Conservation (phyloP, 352 stramenopile genomes). For the Phytophthora ramorum region DNA sequence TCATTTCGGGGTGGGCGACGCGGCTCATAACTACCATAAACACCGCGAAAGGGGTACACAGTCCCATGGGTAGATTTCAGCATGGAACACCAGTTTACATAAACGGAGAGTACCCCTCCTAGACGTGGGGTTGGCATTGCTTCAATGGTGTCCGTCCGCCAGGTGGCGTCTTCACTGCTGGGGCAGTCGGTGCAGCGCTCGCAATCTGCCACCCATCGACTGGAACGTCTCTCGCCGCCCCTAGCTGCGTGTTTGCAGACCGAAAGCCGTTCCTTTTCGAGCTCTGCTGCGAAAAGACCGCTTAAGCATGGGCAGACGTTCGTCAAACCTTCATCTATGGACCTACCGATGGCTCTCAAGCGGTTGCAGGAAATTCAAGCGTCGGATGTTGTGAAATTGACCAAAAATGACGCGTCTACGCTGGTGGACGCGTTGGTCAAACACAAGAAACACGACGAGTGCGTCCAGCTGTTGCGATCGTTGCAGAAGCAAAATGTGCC, state of each 20-base stretch:
- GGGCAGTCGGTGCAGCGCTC: not conserved
- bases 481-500: constrained; percentile 53
- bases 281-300: not conserved
- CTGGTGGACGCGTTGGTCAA: constrained; percentile 6
- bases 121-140: not conserved
- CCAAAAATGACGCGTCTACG: constrained; percentile 1
- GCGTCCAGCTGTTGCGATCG: constrained; percentile 56
- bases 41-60: too few relatives aligned
- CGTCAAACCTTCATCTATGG: not conserved
- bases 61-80: too few relatives aligned
- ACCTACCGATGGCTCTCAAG: not conserved
- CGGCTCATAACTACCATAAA: too few relatives aligned
- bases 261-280: not conserved
- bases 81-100: not conserved
- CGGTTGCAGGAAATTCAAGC: not conserved
- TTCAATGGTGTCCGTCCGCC: not conserved
- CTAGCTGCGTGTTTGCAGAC: too few relatives aligned
- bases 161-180: constrained; percentile 3
- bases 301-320: not conserved
- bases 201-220: not conserved
- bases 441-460: constrained; percentile 37
- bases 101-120: not conserved
- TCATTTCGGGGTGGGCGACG: too few relatives aligned
- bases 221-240: not conserved
- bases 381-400: not conserved